Evolutionary conservation across 2,329 filamentous ascomycete genomes (phyloP).

Genomic region (Verticillium albo-atrum): DNA sequence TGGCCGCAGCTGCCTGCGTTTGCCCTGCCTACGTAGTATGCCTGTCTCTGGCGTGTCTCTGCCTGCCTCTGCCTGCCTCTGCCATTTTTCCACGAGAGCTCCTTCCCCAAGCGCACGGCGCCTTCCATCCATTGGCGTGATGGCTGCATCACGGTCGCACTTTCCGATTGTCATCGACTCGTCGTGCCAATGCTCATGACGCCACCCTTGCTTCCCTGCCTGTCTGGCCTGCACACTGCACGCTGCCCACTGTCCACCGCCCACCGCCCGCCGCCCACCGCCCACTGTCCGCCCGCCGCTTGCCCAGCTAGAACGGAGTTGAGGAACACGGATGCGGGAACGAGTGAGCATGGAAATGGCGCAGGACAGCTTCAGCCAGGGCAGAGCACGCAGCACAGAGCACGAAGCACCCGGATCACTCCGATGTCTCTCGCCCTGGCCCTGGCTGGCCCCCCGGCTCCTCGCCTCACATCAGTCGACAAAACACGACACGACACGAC

Average conservation of each 20-base stretch:
- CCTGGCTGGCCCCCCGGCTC: too few species aligned
- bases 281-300: neutral
- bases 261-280: too few species aligned
- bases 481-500: too few species aligned
- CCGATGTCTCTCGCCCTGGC: neutral
- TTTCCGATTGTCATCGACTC: neutral
- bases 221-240: too few species aligned
- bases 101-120: neutral
- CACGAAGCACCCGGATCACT: neutral
- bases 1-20: constrained; percentile 1
- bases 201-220: neutral
- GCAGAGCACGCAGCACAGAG: too few species aligned
- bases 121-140: neutral
- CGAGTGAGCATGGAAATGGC: neutral
- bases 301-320: neutral
- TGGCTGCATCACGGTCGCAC: neutral
- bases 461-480: too few species aligned
- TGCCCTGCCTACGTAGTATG: too few species aligned
- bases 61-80: constrained; percentile 5
- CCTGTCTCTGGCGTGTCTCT: neutral
- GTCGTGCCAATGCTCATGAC: neutral
- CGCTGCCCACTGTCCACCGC: too few species aligned
- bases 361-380: neutral
- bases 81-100: constrained; percentile 18
- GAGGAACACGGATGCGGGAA: neutral